Percentiles rank a stretch among this genome's conserved stretches.
Conservation (phyloP, 495 filamentous ascomycete genomes). For the Collariella sp. region DNA sequence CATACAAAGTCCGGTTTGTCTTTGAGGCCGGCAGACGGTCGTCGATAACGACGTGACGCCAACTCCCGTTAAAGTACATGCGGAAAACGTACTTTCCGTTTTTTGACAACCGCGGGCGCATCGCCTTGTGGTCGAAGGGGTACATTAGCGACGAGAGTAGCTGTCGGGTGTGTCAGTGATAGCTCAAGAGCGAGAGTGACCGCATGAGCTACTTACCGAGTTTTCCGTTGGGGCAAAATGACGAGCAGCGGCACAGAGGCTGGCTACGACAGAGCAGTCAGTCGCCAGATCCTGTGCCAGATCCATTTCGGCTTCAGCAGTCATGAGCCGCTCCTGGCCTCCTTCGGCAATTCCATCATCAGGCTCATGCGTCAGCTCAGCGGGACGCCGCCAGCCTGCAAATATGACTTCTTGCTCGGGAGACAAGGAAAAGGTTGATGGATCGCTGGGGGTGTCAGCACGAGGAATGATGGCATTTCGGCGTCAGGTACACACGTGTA, state of each 20-base stretch:
- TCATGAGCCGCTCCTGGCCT: constrained; percentile 45
- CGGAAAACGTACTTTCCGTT: constrained; percentile 88
- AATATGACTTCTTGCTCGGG: constrained; percentile 60
- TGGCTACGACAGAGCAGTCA: constrained; percentile 95
- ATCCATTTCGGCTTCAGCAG: constrained; percentile 49
- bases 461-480: background rate
- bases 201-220: constrained; percentile 22
- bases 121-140: constrained; percentile 54
- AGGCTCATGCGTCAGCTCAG: constrained; percentile 36
- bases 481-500: constrained; percentile 17
- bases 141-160: constrained; percentile 61
- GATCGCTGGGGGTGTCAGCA: constrained; percentile 49
- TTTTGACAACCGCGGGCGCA: constrained; percentile 51
- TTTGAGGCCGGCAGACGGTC: constrained; percentile 76
- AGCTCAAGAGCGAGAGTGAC: background rate
- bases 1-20: constrained; percentile 67
- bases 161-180: constrained; percentile 31
- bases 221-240: constrained; percentile 28
- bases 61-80: constrained; percentile 91
- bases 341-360: constrained; percentile 1
- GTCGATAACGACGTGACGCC: constrained; percentile 79
- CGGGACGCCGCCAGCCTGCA: constrained; percentile 70
- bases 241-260: constrained; percentile 69
- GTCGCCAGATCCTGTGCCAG: constrained; percentile 89
- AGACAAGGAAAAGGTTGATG: constrained; percentile 59